Evolutionary conservation across 495 filamentous ascomycete species (phyloP), one percentile per base, ranked within the genome.

Genomic region (Penicillium goetzii): DNA sequence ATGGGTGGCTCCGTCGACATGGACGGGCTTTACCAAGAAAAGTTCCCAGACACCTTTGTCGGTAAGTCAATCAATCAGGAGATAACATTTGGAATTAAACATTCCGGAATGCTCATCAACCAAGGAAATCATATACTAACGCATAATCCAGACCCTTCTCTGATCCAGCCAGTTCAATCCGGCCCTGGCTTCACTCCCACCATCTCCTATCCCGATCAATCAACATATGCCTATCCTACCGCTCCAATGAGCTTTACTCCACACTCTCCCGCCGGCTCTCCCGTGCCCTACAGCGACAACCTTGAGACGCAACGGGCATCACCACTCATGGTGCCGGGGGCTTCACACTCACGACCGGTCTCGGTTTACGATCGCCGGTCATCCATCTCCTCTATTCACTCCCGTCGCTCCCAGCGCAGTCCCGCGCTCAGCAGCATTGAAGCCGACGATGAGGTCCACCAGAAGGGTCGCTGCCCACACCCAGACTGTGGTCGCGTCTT

Each of bases 401-500:
- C 86, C 10, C 81, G 80, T 56, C 78, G 76, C 57, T 90, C 83
- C 19, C 83, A 78, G 54, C 81, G 75, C 19, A 88, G 85, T 55
- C 79, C 83, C 2, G 76, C 78, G 17, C 83, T 84, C 30, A 83
- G 77, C 63, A 80, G 74, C 70, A 62, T 80, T 43, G 82, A 87
- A 47, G 67, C 78, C 40, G 86, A 90, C 41, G 90, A 92, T 21
- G 88, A 89, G 45, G 74, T 74, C 36, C 84, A 83, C 55, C 83
- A 87, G 63, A 88, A 89, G 71, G 88, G 89, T 50, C 85, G 90
- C 49, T 97, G 93, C 77, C 90, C 91, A 14, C 85, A 90, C 67
- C 87, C 90, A 0, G 92, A 95, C 26, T 97, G 93, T 64, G 92
- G 92, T 17, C 88, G 91, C 58, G 82, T 91, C n/a, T 96, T 97